Percentiles rank a stretch among this genome's conserved stretches.
Conservation (phyloP, 345 rosid species). For the Psidium friedrichsthalianum region DNA sequence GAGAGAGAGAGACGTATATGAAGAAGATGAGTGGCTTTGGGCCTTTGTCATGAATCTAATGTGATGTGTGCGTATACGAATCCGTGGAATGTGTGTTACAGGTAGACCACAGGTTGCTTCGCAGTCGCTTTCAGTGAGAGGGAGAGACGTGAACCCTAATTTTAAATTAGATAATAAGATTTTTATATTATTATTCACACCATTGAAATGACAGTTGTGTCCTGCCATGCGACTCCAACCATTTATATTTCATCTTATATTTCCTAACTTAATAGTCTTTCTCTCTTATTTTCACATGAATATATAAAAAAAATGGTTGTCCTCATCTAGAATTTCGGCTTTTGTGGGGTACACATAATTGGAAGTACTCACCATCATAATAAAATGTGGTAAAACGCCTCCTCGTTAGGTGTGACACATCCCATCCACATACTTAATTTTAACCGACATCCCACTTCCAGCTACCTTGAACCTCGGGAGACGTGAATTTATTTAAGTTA, state of each 20-base stretch:
- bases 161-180: neutral
- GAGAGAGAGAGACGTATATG: slow-evolving; percentile 9
- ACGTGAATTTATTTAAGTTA: neutral
- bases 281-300: neutral
- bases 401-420: neutral
- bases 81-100: slow-evolving; percentile 9
- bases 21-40: neutral
- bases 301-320: neutral
- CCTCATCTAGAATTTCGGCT: neutral
- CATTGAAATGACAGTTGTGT: slow-evolving; percentile 22
- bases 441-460: neutral
- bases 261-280: neutral
- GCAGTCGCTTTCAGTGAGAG: slow-evolving; percentile 73
- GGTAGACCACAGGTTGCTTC: slow-evolving; percentile 73
- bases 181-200: neutral
- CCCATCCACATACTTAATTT: neutral
- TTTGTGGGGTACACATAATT: neutral
- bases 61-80: neutral
- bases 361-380: neutral
- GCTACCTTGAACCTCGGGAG: neutral
- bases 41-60: slow-evolving; percentile 21
- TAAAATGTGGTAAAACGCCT: neutral
- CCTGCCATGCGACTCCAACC: neutral
- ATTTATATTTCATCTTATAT: neutral
- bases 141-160: slow-evolving; percentile 46